These are phyloP conservation scores for Pleurotus sapidus DNA, from an alignment of 768 basidiomycete species.

Conservation along the genomic window DNA sequence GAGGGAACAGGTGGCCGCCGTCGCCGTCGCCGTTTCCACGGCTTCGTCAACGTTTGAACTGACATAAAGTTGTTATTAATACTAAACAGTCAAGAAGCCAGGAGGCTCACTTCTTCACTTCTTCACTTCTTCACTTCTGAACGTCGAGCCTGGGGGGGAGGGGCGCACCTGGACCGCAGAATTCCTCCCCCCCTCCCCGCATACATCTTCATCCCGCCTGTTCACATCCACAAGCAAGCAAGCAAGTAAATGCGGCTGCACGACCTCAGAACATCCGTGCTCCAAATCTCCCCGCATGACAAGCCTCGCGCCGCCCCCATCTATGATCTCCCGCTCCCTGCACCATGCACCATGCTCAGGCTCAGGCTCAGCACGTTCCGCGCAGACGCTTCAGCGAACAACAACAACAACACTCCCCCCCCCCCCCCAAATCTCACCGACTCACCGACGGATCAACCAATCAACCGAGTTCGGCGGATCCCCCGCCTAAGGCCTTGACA, in stretches of 20 bases:
- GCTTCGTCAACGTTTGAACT: constrained; percentile 51
- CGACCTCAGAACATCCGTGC: constrained; percentile 33
- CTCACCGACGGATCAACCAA: constrained; percentile 19
- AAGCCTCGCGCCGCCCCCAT: constrained; percentile 45
- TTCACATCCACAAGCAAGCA: constrained; percentile 43
- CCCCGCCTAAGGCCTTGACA: too few relatives aligned
- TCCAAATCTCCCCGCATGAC: constrained; percentile 41
- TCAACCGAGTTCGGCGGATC: constrained; percentile 21
- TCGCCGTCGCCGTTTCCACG: constrained; percentile 49
- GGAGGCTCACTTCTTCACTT: too few relatives aligned
- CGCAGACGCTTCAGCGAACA: constrained; percentile 45
- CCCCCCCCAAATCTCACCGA: too few relatives aligned
- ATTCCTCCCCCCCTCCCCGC: constrained; percentile 60
- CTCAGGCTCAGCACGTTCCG: constrained; percentile 42
- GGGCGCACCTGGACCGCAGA: constrained; percentile 54
- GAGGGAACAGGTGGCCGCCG: constrained; percentile 45
- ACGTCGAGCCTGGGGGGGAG: background rate
- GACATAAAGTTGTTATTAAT: constrained; percentile 37
- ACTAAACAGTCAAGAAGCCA: constrained; percentile 24
- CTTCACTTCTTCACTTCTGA: too few relatives aligned
- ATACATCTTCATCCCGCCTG: constrained; percentile 47
- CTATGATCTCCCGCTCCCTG: constrained; percentile 38
- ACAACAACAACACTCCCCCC: constrained; percentile 33
- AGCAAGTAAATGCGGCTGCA: too few relatives aligned
- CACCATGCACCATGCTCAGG: constrained; percentile 27